These are phyloP conservation scores for Canavalia gladiata DNA, from an alignment of 306 rosid genomes.

Conservation along the genomic window DNA sequence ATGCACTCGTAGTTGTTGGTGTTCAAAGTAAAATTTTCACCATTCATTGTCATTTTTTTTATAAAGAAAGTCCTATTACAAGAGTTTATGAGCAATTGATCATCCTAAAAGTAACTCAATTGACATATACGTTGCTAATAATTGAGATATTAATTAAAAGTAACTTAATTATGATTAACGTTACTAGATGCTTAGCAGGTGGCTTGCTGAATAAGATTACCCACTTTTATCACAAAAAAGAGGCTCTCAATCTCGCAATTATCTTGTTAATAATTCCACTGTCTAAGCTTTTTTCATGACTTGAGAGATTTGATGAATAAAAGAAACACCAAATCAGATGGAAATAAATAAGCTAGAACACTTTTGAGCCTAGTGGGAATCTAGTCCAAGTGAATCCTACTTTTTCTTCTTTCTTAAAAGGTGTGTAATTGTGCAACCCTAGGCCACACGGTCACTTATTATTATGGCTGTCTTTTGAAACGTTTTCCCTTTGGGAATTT, in stretches of 20 bases:
- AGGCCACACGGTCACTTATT: conserved; percentile 52
- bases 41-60: neutral
- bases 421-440: conserved; percentile 47
- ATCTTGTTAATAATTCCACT: conserved; percentile 24
- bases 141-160: neutral
- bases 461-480: conserved; percentile 43
- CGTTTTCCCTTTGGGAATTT: conserved; percentile 32
- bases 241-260: conserved; percentile 33
- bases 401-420: conserved; percentile 53
- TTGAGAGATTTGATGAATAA: conserved; percentile 33
- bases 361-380: conserved; percentile 58
- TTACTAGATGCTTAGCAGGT: conserved; percentile 35
- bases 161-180: neutral
- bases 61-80: neutral
- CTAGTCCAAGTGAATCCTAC: conserved; percentile 52
- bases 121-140: neutral
- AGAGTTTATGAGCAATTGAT: neutral
- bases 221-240: conserved; percentile 26
- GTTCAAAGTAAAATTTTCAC: neutral
- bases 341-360: conserved; percentile 32
- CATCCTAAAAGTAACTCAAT: conserved; percentile 12
- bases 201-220: conserved; percentile 36
- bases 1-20: neutral
- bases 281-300: conserved; percentile 6
- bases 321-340: conserved; percentile 53